These are phyloP conservation scores for Lolium multiflorum DNA, from an alignment of 176 grass and related monocot species.

Conservation along the genomic window DNA sequence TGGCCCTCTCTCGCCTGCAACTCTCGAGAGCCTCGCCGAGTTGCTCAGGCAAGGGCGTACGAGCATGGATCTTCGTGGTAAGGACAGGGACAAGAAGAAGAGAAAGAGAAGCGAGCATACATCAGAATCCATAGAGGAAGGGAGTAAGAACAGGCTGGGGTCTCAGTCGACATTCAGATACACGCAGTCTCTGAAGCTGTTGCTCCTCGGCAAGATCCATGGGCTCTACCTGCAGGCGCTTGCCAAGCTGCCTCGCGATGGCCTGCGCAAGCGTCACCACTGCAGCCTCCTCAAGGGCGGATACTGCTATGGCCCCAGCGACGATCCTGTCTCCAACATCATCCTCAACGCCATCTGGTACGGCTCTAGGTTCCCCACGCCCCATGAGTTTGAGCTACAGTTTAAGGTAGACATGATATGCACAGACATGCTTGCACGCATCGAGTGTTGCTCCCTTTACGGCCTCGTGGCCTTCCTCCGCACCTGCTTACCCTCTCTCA, in stretches of 20 bases:
- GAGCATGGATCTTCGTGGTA: background rate
- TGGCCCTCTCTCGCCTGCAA: background rate
- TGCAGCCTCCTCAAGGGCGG: background rate
- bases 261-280: background rate
- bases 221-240: background rate
- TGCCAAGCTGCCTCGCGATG: background rate
- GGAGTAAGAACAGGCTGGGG: background rate
- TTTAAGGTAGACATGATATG: constrained; percentile 19
- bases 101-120: background rate
- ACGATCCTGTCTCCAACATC: constrained; percentile 19
- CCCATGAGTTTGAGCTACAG: background rate
- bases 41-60: background rate
- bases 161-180: background rate
- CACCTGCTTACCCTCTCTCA: background rate
- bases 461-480: background rate
- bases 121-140: background rate
- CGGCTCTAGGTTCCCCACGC: background rate
- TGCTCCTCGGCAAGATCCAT: constrained; percentile 21
- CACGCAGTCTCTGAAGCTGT: background rate
- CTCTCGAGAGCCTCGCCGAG: background rate
- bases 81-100: background rate
- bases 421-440: background rate
- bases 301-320: background rate
- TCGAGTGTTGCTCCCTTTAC: background rate
- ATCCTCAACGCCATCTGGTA: constrained; percentile 31